Evolutionary conservation across 257 asterid species (phyloP).

Genomic region (Buddleja alternifolia): DNA sequence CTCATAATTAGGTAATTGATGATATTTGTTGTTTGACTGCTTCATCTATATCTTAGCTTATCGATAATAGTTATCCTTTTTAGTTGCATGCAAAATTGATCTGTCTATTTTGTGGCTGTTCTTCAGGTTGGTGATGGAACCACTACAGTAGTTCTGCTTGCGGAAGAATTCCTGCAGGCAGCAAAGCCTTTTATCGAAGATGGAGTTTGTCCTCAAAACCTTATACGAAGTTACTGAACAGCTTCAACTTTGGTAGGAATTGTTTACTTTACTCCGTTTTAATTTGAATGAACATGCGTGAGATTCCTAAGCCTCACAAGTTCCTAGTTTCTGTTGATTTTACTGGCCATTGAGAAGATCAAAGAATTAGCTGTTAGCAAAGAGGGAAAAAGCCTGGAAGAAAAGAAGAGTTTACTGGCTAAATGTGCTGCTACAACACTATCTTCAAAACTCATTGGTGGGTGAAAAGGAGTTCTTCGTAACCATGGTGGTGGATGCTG

Average conservation of each 20-base stretch:
- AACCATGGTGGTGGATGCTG: slow-evolving; percentile 95
- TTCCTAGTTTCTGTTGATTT: slow-evolving; percentile 8
- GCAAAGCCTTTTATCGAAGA: slow-evolving; percentile 98
- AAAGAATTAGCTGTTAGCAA: slow-evolving; percentile 83
- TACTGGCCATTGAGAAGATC: slow-evolving; percentile 76
- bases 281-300: too few species aligned
- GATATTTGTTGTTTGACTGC: too few species aligned
- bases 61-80: too few species aligned
- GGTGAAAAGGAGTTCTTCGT: slow-evolving; percentile 98
- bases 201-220: slow-evolving; percentile 98
- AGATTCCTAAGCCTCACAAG: slow-evolving; percentile 21
- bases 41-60: too few species aligned
- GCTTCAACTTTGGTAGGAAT: slow-evolving; percentile 75
- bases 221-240: slow-evolving; percentile 82
- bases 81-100: slow-evolving; percentile 11
- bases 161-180: slow-evolving; percentile 94
- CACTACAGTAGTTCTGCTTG: slow-evolving; percentile 95
- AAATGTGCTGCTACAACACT: slow-evolving; percentile 99
- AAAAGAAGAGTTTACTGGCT: slow-evolving; percentile 82
- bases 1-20: too few species aligned
- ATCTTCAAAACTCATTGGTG: slow-evolving; percentile 97
- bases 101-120: slow-evolving; percentile 19
- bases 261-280: background rate
- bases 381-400: slow-evolving; percentile 93
- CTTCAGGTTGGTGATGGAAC: slow-evolving; percentile 99